Conservation (phyloP, 1,284 basidiomycete species). For the Fomitiporia mediterranea region DNA sequence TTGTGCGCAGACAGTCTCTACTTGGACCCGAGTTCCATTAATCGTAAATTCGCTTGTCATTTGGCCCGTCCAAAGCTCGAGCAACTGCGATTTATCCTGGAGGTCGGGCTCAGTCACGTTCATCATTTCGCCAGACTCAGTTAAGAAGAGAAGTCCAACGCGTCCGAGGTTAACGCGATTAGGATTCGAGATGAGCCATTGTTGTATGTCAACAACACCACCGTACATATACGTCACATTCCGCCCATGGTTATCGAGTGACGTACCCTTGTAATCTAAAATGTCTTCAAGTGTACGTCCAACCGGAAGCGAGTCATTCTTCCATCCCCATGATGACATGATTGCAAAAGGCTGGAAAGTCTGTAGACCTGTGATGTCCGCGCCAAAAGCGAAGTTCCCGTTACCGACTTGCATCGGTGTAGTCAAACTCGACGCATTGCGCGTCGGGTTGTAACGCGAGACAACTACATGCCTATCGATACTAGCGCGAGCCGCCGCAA, state of each 20-base stretch:
- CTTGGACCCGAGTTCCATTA: conserved; percentile 32
- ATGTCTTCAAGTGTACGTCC: conserved; percentile 41
- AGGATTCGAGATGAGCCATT: conserved; percentile 56
- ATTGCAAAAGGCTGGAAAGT: conserved; percentile 52
- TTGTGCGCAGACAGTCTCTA: conserved; percentile 41
- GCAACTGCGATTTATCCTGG: conserved; percentile 34
- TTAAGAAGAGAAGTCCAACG: conserved; percentile 43
- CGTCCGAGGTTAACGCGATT: conserved; percentile 54
- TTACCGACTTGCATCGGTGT: conserved; percentile 61
- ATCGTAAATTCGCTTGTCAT: conserved; percentile 43
- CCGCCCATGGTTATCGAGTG: conserved; percentile 47
- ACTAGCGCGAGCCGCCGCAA: background rate
- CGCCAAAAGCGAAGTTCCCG: conserved; percentile 57
- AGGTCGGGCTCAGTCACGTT: conserved; percentile 41
- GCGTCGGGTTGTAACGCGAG: conserved; percentile 48
- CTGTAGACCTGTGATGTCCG: conserved; percentile 54
- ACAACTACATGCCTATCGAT: conserved; percentile 43
- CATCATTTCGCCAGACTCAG: conserved; percentile 26
- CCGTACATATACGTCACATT: conserved; percentile 51
- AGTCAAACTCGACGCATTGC: conserved; percentile 40
- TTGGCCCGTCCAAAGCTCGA: conserved; percentile 54
- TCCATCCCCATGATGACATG: conserved; percentile 59
- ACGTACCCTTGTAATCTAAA: conserved; percentile 43
- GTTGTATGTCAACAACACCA: conserved; percentile 41
- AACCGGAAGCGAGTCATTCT: conserved; percentile 50